A percentile compares a stretch with the other conserved stretches of the same genome.
Evolutionary conservation across 257 asterid genomes (phyloP).

Genomic region (Solanum arcanum): DNA sequence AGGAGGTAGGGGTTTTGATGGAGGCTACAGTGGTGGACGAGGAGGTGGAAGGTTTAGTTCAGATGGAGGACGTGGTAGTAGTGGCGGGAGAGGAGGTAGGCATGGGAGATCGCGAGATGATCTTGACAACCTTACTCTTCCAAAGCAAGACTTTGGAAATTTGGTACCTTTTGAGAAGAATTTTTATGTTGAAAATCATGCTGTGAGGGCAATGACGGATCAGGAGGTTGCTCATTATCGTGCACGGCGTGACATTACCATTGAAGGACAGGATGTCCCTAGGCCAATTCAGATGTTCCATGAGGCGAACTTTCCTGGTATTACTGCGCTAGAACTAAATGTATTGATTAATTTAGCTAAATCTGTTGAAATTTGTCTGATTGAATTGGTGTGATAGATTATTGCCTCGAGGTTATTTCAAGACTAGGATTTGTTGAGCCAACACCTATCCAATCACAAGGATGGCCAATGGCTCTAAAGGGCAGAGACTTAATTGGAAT

Average conservation of each 20-base stretch:
- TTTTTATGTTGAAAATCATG: slow-evolving; percentile 64
- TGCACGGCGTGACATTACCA: slow-evolving; percentile 55
- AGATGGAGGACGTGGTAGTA: slow-evolving; percentile 24
- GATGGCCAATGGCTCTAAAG: slow-evolving; percentile 96
- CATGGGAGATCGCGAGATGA: slow-evolving; percentile 45
- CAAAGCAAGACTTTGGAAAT: slow-evolving; percentile 67
- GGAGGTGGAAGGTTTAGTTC: slow-evolving; percentile 29
- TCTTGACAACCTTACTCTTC: slow-evolving; percentile 56
- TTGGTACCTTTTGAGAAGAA: slow-evolving; percentile 71
- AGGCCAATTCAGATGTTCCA: slow-evolving; percentile 73
- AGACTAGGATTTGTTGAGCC: slow-evolving; percentile 82
- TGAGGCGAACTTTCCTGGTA: slow-evolving; percentile 87
- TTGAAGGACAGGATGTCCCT: slow-evolving; percentile 74
- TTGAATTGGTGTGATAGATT: slow-evolving; percentile 31
- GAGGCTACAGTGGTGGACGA: slow-evolving; percentile 1
- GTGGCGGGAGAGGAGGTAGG: slow-evolving; percentile 39
- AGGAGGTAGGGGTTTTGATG: slow-evolving; percentile 12
- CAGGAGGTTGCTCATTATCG: slow-evolving; percentile 64
- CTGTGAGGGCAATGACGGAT: slow-evolving; percentile 66
- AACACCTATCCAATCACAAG: slow-evolving; percentile 86
- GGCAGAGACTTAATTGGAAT: slow-evolving; percentile 89
- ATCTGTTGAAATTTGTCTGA: background rate
- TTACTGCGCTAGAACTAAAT: background rate
- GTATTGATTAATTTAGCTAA: background rate
- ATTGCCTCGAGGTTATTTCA: slow-evolving; percentile 74